phyloP scores from a whole-genome alignment of 371 early-diverging fungal genomes.

The Ordospora pajunii region DNA sequence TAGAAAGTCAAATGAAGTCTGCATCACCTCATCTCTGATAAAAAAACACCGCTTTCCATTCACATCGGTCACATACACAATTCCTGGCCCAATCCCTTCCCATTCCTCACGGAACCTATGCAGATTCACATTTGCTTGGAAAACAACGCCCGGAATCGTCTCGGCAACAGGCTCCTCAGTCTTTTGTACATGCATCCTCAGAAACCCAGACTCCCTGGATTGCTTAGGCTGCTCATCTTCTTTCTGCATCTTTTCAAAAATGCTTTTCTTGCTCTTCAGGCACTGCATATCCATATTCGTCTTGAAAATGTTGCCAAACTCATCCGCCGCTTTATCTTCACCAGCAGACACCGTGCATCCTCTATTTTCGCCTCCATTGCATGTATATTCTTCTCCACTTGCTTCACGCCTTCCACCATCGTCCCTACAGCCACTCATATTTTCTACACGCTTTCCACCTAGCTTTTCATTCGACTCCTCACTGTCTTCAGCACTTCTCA shows the following conservation, averaged over 20 bases:
- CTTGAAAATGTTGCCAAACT: not conserved
- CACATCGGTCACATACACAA: not conserved
- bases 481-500: not conserved
- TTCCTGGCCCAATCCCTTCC: conserved; percentile 22
- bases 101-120: conserved; percentile 22
- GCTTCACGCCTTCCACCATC: not conserved
- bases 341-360: too few species aligned
- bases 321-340: not conserved
- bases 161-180: not conserved
- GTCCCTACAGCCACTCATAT: not conserved
- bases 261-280: not conserved
- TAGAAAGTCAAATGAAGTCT: conserved; percentile 16
- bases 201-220: not conserved
- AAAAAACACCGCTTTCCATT: conserved; percentile 8
- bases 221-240: conserved; percentile 4
- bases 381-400: not conserved
- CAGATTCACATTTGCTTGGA: conserved; percentile 4
- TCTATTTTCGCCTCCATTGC: not conserved
- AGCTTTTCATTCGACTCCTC: not conserved
- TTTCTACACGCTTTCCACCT: not conserved
- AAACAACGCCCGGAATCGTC: not conserved
- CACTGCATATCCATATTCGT: not conserved
- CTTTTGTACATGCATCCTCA: not conserved
- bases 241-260: not conserved
- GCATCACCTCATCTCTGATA: conserved; percentile 13